Base-by-base conservation (phyloP, 805 yeast species). In the Candida glaebosa region DNA sequence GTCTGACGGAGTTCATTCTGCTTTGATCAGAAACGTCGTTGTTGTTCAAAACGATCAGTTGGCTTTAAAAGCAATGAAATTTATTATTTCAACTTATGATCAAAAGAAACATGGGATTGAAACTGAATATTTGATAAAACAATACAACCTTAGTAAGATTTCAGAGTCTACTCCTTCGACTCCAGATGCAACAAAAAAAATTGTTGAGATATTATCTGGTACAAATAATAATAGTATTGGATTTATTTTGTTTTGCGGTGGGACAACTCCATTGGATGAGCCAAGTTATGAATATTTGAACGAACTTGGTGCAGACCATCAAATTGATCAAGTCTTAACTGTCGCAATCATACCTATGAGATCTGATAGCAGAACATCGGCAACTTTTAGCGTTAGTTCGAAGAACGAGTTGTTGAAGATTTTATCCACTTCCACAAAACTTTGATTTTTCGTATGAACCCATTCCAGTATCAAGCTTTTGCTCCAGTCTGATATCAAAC, bases 41-140 rank as follows among this genome's bases (percentile, higher is more conserved):
- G 79, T 84, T 36, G 81, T 89, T 12, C 90, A 87, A 55, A 82
- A 83, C 49, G 67, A 72, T 32, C 78, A 81, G 41, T 63, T 84
- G 39, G 67, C 82, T 1, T 53, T 76, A 24, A 73, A 78, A 39
- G 82, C 89, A 0, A 59, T 84, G 33, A 67, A 74, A 7, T 78
- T 76, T 48, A 61, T 85, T 38, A 56, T 80, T 39, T 48, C 63
- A 2, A 61, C 56, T 42, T 65, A 67, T 39, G 58, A 63, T 24
- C 44, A 52, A 16, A 41, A 45, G 19, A 42, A 47, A 12, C 17
- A 37, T 7, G 26, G 38, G 5, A 24, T 14, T 18, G 39, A 35
- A 22, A 25, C 41, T 3, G 22, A 25, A 17, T 33, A 24, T 12
- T 20, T 31, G 17, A 33, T 24, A 12, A 33, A 24, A 25, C 19